A percentile compares a stretch with the other conserved stretches of the same genome.
Evolutionary conservation across 2,329 filamentous ascomycete genomes (phyloP).

Genomic region (Nectriaceae sp.): DNA sequence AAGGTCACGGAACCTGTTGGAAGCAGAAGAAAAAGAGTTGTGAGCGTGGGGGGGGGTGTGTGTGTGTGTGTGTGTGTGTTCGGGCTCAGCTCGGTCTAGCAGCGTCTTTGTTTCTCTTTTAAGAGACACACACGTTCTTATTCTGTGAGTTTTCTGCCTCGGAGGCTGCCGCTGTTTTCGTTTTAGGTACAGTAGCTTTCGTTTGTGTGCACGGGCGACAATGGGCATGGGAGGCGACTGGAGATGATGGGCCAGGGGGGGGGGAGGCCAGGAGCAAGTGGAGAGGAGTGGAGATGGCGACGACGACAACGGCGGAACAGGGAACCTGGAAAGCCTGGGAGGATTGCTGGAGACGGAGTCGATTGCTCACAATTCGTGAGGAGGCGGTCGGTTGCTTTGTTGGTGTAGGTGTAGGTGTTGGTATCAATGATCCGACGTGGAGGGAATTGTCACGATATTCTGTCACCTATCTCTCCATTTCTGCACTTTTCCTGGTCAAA

Average conservation of each 20-base stretch:
- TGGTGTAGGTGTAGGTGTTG: no score
- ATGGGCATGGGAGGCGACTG: no score
- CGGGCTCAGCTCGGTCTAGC: not conserved
- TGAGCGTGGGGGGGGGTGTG: no score
- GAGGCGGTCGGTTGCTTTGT: no score
- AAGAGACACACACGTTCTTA: no score
- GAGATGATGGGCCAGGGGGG: not conserved
- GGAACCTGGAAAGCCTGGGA: conserved; percentile 2
- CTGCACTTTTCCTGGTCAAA: no score
- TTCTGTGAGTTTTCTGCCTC: not conserved
- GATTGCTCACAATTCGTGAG: no score
- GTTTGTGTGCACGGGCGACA: not conserved
- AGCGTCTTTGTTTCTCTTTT: not conserved
- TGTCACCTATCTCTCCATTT: no score
- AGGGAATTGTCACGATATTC: no score
- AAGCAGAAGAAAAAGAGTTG: not conserved
- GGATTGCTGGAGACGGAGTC: no score
- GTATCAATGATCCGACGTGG: no score
- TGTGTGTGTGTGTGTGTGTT: not conserved
- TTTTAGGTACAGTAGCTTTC: not conserved
- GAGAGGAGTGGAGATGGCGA: conserved; percentile 11
- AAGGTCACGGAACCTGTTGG: not conserved
- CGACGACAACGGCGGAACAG: conserved; percentile 6
- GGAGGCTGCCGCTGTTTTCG: not conserved
- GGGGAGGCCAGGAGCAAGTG: conserved; percentile 18